Conservation (phyloP, 176 grass and related monocot genomes). For the Oryza officinalis region DNA sequence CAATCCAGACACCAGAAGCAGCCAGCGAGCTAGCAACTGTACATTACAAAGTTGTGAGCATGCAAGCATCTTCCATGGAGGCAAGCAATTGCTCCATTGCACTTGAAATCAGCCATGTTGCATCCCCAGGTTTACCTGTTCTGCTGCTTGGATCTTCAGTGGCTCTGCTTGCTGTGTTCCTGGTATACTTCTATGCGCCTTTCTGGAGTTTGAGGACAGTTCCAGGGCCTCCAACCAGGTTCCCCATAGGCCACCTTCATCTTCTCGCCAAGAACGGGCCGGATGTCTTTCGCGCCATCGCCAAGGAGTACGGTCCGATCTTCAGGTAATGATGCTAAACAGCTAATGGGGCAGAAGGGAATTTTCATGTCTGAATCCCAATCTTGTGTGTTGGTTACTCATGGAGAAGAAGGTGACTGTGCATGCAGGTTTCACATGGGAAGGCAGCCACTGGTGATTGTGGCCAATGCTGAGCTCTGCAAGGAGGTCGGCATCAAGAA, state of each 20-base stretch:
- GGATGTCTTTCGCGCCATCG: conserved; percentile 60
- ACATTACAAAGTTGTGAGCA: neutral
- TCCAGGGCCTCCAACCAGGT: conserved; percentile 70
- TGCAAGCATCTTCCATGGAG: conserved; percentile 42
- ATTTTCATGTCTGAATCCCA: neutral
- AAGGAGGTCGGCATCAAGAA: conserved; percentile 94
- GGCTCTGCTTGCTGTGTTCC: conserved; percentile 38
- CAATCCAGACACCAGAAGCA: conserved; percentile 10
- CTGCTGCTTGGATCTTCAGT: conserved; percentile 9
- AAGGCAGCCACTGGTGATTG: conserved; percentile 85
- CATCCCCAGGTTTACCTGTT: neutral
- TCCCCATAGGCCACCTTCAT: conserved; percentile 67
- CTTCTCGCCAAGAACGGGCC: conserved; percentile 75
- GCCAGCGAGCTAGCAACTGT: neutral
- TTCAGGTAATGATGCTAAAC: conserved; percentile 57
- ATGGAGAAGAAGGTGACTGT: conserved; percentile 11
- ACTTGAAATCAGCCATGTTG: neutral
- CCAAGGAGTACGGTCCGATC: conserved; percentile 80
- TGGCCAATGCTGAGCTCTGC: conserved; percentile 87
- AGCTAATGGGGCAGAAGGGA: neutral
- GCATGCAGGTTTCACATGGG: conserved; percentile 86
- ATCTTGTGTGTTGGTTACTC: neutral
- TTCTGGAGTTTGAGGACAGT: conserved; percentile 76
- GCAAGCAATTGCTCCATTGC: conserved; percentile 20
- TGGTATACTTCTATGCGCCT: conserved; percentile 76